Evolutionary conservation across 1,284 basidiomycete genomes (phyloP), one percentile per base, ranked within the genome.

Genomic region (Ceratorhiza oryzae-sativae): DNA sequence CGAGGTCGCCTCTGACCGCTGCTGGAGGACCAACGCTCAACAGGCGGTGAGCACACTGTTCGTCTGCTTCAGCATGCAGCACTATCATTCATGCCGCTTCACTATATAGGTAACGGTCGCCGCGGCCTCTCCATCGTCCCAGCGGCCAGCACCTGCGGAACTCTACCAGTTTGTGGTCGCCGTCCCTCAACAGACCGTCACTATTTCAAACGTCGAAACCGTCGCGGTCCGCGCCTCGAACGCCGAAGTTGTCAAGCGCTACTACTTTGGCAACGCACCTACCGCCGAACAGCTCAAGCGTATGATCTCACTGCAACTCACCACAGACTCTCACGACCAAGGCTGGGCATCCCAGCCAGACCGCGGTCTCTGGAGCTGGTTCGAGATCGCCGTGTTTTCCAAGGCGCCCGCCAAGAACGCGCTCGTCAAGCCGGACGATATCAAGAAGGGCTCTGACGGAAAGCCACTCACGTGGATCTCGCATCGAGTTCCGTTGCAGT

Each of bases 311-410:
- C 15, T 70, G 13, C 51, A 68, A 53, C 53, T 74, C 8, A n/a
- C 8, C 10, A 74, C 73, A 5, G 32, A 27, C 6, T 53, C 73
- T 10, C 61, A 67, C 32, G 61, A 74, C 42, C 73, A 74, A 61
- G 71, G 71, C 25, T 72, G 62, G 71, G 62, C 46, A 5, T 55
- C 30, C 23, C 30, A 72, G 20, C 34, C 25, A 5, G 56, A 58
- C 18, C 18, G 45, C 3, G 73, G 73, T 32, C 72, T 42, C 45
- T 72, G 73, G 62, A 60, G 71, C 25, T 74, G 73, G 73, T 73
- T 73, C 32, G 70, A 73, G 5, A 15, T 73, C n/a, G 45, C 36
- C 25, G 55, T 72, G 20, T 51, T 51, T 25, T 51, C 49, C 13
- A 39, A 25, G 8, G 13, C 6, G 23, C 36, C 56, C 13, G n/a